Percentiles rank a stretch among this genome's conserved stretches.
phyloP scores from a whole-genome alignment of 1,139 yeast species.

The Blastobotrys serpentis region DNA sequence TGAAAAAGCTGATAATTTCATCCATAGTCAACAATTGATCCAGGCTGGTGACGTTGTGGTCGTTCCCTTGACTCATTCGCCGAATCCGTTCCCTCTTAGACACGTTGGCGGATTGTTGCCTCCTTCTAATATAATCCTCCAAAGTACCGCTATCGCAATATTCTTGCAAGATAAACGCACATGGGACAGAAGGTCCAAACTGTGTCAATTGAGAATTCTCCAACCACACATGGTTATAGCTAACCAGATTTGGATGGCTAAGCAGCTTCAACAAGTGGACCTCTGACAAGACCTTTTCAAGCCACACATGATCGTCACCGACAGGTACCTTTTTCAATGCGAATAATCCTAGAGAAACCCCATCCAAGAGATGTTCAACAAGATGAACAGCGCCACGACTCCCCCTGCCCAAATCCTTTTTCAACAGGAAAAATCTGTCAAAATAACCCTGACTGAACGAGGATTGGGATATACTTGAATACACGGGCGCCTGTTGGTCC shows the following conservation, averaged over 20 bases:
- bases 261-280: conserved; percentile 61
- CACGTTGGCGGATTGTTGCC: conserved; percentile 7
- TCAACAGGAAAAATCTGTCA: conserved; percentile 57
- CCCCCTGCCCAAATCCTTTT: conserved; percentile 66
- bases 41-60: background rate
- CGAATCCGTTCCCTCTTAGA: background rate
- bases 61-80: background rate
- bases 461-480: conserved; percentile 31
- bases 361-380: conserved; percentile 75
- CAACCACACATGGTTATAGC: conserved; percentile 90
- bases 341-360: conserved; percentile 69
- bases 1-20: conserved; percentile 64
- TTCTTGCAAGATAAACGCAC: conserved; percentile 80
- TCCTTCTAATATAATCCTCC: conserved; percentile 54
- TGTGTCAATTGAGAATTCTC: conserved; percentile 66
- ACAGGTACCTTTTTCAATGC: conserved; percentile 83
- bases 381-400: conserved; percentile 81
- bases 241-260: conserved; percentile 62
- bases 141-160: conserved; percentile 87
- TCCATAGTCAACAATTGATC: conserved; percentile 38
- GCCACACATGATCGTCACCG: conserved; percentile 68
- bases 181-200: conserved; percentile 66
- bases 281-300: conserved; percentile 70
- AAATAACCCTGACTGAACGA: conserved; percentile 74
- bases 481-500: conserved; percentile 19